phyloP scores from a whole-genome alignment of 2,329 filamentous ascomycete species.

The Aspergillus intermedius region DNA sequence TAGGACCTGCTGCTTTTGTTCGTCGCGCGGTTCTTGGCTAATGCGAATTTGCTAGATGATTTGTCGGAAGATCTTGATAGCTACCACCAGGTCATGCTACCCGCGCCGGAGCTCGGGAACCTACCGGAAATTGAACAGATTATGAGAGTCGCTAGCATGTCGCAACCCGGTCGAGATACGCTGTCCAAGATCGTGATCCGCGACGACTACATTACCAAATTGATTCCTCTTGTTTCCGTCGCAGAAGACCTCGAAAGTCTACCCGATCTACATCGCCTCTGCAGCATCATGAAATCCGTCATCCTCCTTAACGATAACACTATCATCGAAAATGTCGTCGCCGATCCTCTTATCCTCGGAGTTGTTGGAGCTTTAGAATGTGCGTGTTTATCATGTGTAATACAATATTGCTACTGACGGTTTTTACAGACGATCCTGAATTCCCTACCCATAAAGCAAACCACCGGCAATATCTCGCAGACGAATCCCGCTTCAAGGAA shows the following conservation, averaged over 20 bases:
- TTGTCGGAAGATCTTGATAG: constrained; percentile 83
- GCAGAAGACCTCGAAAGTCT: constrained; percentile 89
- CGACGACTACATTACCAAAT: constrained; percentile 79
- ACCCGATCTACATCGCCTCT: constrained; percentile 78
- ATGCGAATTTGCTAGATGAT: constrained; percentile 55
- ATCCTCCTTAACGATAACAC: constrained; percentile 90
- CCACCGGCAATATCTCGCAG: constrained; percentile 84
- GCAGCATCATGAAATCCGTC: constrained; percentile 96
- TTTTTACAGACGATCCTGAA: constrained; percentile 70
- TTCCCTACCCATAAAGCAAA: constrained; percentile 97
- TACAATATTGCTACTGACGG: constrained; percentile 22
- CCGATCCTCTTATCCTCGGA: constrained; percentile 79
- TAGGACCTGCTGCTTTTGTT: constrained; percentile 31
- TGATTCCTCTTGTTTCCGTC: constrained; percentile 77
- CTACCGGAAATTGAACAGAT: constrained; percentile 76
- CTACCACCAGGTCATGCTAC: constrained; percentile 65
- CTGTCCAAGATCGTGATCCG: constrained; percentile 79
- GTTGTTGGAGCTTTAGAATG: constrained; percentile 93
- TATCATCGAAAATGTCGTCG: constrained; percentile 90
- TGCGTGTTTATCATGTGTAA: constrained; percentile 27
- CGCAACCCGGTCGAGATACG: constrained; percentile 71
- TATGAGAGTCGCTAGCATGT: constrained; percentile 71
- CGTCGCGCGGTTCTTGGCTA: not conserved
- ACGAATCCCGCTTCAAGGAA: constrained; percentile 88
- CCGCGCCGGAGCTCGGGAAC: constrained; percentile 71